Conservation (phyloP, 768 basidiomycete species). For the Pleurotus platypus region DNA sequence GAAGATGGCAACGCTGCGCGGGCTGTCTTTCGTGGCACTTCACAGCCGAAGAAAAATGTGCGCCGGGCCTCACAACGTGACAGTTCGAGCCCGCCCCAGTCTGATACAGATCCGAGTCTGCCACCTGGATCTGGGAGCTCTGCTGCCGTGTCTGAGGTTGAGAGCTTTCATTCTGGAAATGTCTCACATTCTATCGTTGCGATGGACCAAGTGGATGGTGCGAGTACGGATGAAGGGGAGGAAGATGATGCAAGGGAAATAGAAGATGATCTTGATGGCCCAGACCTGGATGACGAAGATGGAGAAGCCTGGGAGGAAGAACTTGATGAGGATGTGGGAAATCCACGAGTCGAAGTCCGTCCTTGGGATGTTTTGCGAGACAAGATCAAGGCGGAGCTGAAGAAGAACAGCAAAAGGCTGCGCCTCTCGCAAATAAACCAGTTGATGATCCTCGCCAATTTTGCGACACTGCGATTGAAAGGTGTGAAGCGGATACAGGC, state of each 20-base stretch:
- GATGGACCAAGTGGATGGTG: neutral
- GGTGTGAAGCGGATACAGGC: conserved; percentile 21
- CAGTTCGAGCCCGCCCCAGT: neutral
- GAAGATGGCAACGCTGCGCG: neutral
- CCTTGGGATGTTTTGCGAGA: conserved; percentile 20
- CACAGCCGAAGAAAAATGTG: neutral
- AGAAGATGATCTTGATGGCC: neutral
- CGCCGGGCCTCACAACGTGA: neutral
- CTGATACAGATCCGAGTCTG: neutral
- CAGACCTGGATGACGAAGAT: neutral
- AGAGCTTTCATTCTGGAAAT: neutral
- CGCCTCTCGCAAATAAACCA: conserved; percentile 25
- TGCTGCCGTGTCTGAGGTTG: neutral
- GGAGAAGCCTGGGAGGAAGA: conserved; percentile 20
- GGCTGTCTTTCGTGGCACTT: neutral
- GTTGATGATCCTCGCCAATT: conserved; percentile 27
- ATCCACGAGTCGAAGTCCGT: conserved; percentile 12
- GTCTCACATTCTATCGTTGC: neutral
- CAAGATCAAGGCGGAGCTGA: conserved; percentile 27
- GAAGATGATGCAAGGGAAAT: neutral
- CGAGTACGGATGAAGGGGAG: neutral
- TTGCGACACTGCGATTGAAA: conserved; percentile 30
- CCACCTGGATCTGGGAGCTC: neutral
- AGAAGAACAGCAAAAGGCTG: conserved; percentile 20
- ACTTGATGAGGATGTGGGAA: conserved; percentile 11